Evolutionary conservation across 495 filamentous ascomycete genomes (phyloP).

Genomic region (Tuber calosporum): DNA sequence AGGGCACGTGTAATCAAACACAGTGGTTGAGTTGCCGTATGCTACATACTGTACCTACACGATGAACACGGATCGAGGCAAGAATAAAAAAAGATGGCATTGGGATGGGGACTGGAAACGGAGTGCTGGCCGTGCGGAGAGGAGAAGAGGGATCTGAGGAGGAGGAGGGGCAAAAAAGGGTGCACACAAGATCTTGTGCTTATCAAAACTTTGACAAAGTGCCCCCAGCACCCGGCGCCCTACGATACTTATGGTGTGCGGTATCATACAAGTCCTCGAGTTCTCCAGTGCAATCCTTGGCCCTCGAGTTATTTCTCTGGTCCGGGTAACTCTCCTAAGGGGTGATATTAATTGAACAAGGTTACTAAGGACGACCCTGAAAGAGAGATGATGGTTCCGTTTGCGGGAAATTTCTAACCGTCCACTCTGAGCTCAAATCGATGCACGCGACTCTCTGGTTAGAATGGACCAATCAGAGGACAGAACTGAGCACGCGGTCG

Average conservation of each 20-base stretch:
- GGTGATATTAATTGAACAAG: neutral
- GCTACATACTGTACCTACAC: conserved; percentile 1
- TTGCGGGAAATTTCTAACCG: conserved; percentile 22
- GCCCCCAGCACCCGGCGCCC: neutral
- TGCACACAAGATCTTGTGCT: neutral
- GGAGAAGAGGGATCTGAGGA: neutral
- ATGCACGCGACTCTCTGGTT: conserved; percentile 31
- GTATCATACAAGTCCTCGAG: no score
- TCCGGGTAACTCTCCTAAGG: neutral
- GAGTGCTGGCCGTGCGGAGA: neutral
- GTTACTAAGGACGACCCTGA: neutral
- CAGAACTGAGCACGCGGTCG: conserved; percentile 34
- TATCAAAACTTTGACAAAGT: neutral
- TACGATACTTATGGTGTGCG: neutral
- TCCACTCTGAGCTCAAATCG: conserved; percentile 22
- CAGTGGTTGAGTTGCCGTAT: neutral
- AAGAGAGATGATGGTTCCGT: neutral
- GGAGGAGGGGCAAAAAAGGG: neutral
- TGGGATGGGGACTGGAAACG: neutral
- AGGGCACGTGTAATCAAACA: conserved; percentile 2
- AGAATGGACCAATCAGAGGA: conserved; percentile 28
- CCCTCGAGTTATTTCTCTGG: neutral
- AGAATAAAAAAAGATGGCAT: neutral
- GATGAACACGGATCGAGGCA: neutral
- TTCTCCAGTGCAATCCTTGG: neutral